A percentile compares a stretch with the other conserved stretches of the same genome.
Evolutionary conservation across 2,329 filamentous ascomycete species (phyloP).

Genomic region (Aspergillus hortae): DNA sequence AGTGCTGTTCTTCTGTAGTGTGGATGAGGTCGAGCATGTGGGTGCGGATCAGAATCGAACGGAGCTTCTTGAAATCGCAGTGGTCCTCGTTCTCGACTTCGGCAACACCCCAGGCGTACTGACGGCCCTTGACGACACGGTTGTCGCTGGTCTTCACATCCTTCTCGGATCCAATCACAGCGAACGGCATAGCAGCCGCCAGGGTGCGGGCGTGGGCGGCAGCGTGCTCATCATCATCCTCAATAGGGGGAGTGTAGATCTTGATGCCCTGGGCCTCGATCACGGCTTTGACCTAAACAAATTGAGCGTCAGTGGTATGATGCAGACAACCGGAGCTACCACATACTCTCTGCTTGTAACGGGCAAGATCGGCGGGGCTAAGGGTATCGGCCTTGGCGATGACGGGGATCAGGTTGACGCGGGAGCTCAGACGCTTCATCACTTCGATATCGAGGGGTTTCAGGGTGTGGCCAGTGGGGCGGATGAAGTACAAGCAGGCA

Average conservation of each 20-base stretch:
- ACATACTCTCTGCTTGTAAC: conserved; percentile 90
- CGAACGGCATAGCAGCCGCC: conserved; percentile 97
- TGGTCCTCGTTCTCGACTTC: conserved; percentile 99
- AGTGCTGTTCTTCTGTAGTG: conserved; percentile 98
- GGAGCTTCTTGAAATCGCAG: conserved; percentile 99
- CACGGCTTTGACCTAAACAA: conserved; percentile 75
- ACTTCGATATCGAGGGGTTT: conserved; percentile 99
- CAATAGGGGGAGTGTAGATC: conserved; percentile 96
- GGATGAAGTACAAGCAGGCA: conserved; percentile 97
- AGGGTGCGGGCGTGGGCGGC: conserved; percentile 91
- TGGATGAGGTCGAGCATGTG: conserved; percentile 99
- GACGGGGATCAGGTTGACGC: conserved; percentile 97
- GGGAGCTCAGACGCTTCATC: conserved; percentile 97
- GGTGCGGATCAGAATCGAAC: conserved; percentile 95
- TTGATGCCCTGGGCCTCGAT: conserved; percentile 99
- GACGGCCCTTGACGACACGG: conserved; percentile 96
- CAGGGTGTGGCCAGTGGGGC: conserved; percentile 94
- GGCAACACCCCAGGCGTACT: conserved; percentile 98
- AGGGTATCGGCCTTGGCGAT: conserved; percentile 98
- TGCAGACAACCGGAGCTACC: not conserved
- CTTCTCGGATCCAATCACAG: conserved; percentile 98
- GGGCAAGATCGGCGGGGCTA: conserved; percentile 83
- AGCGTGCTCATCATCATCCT: conserved; percentile 96
- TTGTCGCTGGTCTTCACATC: conserved; percentile 95
- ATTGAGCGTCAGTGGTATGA: not conserved